Evolutionary conservation across 164 flowering plant genomes (phyloP).

Genomic region (Cinnamomum micranthum): DNA sequence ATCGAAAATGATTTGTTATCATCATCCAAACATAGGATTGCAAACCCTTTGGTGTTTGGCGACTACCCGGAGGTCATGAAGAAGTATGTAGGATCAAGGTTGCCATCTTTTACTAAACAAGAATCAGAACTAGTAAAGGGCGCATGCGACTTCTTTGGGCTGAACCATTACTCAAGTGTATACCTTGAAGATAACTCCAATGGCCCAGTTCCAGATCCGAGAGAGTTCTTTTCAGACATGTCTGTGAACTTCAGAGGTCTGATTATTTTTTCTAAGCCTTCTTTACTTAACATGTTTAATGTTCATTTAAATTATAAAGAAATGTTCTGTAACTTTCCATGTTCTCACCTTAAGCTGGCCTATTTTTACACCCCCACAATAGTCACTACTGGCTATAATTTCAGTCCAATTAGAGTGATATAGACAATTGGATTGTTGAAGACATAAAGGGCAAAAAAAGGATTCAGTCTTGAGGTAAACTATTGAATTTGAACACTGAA

Average conservation of each 20-base stretch:
- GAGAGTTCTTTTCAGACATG: constrained; percentile 20
- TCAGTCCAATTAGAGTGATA: too few species aligned
- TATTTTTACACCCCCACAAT: too few species aligned
- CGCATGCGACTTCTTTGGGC: constrained; percentile 29
- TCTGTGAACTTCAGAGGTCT: constrained; percentile 10
- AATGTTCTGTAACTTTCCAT: too few species aligned
- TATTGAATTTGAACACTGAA: too few species aligned
- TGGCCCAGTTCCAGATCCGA: background rate
- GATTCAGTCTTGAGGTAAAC: too few species aligned
- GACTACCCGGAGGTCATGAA: constrained; percentile 63
- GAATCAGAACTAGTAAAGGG: constrained; percentile 29
- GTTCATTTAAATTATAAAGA: too few species aligned
- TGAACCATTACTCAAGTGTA: constrained; percentile 27
- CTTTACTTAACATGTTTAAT: background rate
- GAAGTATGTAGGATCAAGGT: constrained; percentile 37
- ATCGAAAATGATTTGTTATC: background rate
- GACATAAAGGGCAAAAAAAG: too few species aligned
- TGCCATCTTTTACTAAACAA: constrained; percentile 46
- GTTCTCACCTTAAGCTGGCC: too few species aligned
- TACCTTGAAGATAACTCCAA: constrained; percentile 13
- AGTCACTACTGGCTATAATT: too few species aligned
- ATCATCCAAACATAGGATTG: background rate
- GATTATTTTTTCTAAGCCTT: background rate
- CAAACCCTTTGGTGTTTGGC: constrained; percentile 51
- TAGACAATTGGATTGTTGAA: too few species aligned